Percentiles rank a stretch among this genome's conserved stretches.
Conservation (phyloP, 176 grass and related monocot genomes). For the Puccinellia tenuiflora region DNA sequence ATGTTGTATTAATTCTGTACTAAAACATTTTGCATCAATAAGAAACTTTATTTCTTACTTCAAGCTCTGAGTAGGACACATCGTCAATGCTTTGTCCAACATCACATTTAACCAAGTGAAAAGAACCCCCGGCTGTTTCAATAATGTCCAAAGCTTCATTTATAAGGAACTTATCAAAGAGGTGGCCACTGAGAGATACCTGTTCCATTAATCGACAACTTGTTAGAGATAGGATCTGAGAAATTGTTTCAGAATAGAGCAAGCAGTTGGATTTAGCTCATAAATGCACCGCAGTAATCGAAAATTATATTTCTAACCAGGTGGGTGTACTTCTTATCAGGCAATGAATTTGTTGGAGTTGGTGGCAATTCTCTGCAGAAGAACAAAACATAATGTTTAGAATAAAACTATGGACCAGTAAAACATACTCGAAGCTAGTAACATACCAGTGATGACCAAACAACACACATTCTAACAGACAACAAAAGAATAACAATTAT, state of each 20-base stretch:
- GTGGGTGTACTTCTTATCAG: constrained; percentile 66
- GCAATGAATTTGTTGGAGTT: constrained; percentile 38
- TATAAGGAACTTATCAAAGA: constrained; percentile 97
- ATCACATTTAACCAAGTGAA: constrained; percentile 67
- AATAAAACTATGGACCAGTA: background rate
- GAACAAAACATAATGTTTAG: constrained; percentile 11
- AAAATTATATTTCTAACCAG: constrained; percentile 53
- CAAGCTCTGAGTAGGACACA: constrained; percentile 89
- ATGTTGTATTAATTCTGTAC: background rate
- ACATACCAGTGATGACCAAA: background rate
- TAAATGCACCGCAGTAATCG: constrained; percentile 8
- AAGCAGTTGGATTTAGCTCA: background rate
- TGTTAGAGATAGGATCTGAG: background rate
- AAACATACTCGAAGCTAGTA: background rate
- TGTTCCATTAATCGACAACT: constrained; percentile 26
- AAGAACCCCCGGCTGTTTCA: constrained; percentile 79
- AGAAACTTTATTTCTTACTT: constrained; percentile 53
- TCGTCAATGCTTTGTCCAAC: constrained; percentile 82
- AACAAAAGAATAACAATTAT: background rate
- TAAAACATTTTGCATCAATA: background rate
- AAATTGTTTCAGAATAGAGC: background rate
- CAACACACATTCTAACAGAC: background rate
- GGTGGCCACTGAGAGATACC: constrained; percentile 92
- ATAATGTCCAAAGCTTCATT: constrained; percentile 95
- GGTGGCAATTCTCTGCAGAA: constrained; percentile 68